Evolutionary conservation across 2,329 filamentous ascomycete genomes (phyloP).

Genomic region (Amauroascus niger): DNA sequence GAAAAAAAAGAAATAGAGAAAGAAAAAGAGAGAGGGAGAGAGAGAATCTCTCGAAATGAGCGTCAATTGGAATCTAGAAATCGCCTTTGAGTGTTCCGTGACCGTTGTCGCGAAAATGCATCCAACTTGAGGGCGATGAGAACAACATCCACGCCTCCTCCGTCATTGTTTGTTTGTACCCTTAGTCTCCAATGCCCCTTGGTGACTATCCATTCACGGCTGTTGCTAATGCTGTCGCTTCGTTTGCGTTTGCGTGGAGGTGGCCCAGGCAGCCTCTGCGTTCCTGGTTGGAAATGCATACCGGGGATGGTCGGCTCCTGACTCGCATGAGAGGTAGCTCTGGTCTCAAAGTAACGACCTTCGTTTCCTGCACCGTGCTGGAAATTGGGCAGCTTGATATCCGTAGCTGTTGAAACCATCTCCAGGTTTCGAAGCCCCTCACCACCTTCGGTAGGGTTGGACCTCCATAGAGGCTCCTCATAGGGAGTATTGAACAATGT

Average conservation of each 20-base stretch:
- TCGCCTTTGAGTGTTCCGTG: slow-evolving; percentile 53
- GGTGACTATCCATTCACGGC: slow-evolving; percentile 51
- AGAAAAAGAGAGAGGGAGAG: too few species aligned
- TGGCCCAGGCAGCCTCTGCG: not conserved
- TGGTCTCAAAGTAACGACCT: not conserved
- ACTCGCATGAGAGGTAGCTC: not conserved
- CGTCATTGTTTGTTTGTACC: slow-evolving; percentile 44
- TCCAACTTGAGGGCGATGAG: slow-evolving; percentile 69
- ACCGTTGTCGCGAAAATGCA: slow-evolving; percentile 55
- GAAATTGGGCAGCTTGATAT: too few species aligned
- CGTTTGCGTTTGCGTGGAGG: slow-evolving; percentile 33
- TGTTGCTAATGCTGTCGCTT: slow-evolving; percentile 37
- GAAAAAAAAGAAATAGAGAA: too few species aligned
- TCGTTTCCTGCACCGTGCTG: not conserved
- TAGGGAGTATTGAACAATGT: not conserved
- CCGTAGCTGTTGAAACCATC: not conserved
- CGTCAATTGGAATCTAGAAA: slow-evolving; percentile 45
- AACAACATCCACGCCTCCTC: slow-evolving; percentile 54
- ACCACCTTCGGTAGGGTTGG: not conserved
- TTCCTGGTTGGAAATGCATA: not conserved
- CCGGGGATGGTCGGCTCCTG: not conserved
- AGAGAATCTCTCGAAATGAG: too few species aligned
- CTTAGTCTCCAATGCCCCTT: slow-evolving; percentile 63
- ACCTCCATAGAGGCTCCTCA: not conserved
- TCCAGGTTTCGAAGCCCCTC: not conserved